Evolutionary conservation across 345 rosid species (phyloP), one percentile per base, ranked within the genome.

Genomic region (Carallia brachiata): DNA sequence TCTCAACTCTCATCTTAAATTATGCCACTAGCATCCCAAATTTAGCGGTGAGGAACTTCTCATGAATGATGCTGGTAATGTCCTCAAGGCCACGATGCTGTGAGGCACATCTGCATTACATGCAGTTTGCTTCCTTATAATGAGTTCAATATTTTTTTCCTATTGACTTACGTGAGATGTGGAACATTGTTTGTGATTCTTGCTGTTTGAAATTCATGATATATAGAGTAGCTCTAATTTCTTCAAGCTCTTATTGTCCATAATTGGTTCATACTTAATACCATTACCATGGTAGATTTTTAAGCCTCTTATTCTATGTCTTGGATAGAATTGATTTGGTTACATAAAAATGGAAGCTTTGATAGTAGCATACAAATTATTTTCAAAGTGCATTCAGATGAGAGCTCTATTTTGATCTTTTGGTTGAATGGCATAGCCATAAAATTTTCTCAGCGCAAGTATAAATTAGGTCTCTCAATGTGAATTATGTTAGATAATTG

Each of bases 11-110:
- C 79, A 86, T 92, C 57, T 83, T 80, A 71, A 56, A 70, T 70
- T 95, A 85, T 73, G 81, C 75, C 65, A 75, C 84, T 70, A 72
- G 82, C 78, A 66, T 73, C 82, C 89, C 91, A 73, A 84, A 90
- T 81, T 77, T 74, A 75, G 72, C 52, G 87, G 99, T 95, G 87
- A 89, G 90, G 80, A 79, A 83, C 83, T 80, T 89, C 70, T 82
- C 82, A 75, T 81, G 82, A 80, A 67, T 77, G 73, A 37, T 85
- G 70, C 82, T 80, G 85, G 66, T 79, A 80, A 83, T 69, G 48
- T 80, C 77, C 75, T 68, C 56, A 62, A 52, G 72, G 74, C 83
- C 66, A 47, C 67, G 59, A 62, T 83, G 69, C 67, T 71, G 34
- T 72, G 64, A 71, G 73, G 68, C 71, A 66, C 30, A 57, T 68